These are phyloP conservation scores for Globisporangium okanoganense DNA, from an alignment of 352 stramenopile genomes.

Conservation along the genomic window DNA sequence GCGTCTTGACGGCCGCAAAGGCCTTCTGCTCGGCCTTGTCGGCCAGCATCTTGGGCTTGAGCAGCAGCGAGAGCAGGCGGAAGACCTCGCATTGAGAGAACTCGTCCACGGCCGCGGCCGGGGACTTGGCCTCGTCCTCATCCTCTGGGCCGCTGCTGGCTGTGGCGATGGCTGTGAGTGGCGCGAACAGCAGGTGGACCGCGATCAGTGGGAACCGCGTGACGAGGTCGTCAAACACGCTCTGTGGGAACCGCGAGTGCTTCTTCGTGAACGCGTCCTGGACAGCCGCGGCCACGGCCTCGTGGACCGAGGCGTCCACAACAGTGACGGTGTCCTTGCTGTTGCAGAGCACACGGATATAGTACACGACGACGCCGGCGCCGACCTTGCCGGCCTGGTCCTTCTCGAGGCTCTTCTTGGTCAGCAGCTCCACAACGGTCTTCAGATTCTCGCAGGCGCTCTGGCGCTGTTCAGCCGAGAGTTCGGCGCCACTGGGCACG, in stretches of 20 bases:
- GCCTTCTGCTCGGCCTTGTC: constrained; percentile 29
- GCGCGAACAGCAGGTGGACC: constrained; percentile 49
- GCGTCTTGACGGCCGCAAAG: constrained; percentile 27
- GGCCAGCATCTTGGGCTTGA: constrained; percentile 51
- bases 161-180: constrained; percentile 44
- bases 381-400: constrained; percentile 59
- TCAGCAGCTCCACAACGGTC: constrained; percentile 39
- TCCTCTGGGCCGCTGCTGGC: constrained; percentile 9
- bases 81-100: constrained; percentile 80
- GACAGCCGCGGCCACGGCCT: constrained; percentile 29
- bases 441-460: constrained; percentile 28
- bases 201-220: constrained; percentile 46
- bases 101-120: constrained; percentile 43
- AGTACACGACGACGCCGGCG: constrained; percentile 50
- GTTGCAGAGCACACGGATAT: constrained; percentile 46
- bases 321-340: not conserved
- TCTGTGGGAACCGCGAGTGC: constrained; percentile 69
- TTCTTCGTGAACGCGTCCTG: constrained; percentile 80
- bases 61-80: constrained; percentile 59
- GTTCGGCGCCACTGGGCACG: constrained; percentile 21
- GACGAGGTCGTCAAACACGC: constrained; percentile 65
- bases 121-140: constrained; percentile 9
- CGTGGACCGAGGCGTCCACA: constrained; percentile 13
- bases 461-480: not conserved
- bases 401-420: constrained; percentile 53